phyloP scores from a whole-genome alignment of 2,329 filamentous ascomycete species.

The Penicillium sclerotiorum region DNA sequence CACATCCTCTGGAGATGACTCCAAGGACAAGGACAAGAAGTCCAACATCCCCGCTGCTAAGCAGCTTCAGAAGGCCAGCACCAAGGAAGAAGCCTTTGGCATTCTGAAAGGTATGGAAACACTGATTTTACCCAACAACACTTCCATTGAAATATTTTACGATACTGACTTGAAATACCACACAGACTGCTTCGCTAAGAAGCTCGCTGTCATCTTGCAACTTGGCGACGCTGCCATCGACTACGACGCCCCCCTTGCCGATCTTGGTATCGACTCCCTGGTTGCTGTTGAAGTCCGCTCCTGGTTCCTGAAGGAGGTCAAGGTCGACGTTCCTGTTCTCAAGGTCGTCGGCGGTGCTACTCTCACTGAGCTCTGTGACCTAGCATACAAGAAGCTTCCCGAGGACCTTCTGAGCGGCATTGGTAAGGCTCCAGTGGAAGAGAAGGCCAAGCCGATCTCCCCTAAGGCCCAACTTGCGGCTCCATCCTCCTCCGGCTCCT shows the following conservation, averaged over 20 bases:
- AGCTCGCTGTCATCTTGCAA: conserved; percentile 6
- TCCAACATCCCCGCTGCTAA: no score
- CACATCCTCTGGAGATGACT: no score
- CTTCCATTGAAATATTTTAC: no score
- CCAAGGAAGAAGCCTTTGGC: no score
- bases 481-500: no score
- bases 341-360: conserved; percentile 47
- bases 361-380: conserved; percentile 22
- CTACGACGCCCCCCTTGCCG: conserved; percentile 17
- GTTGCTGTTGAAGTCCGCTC: conserved; percentile 46
- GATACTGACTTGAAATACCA: background rate
- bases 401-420: background rate
- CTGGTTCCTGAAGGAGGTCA: conserved; percentile 54
- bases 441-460: no score
- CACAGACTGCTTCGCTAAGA: background rate
- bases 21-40: no score
- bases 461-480: no score
- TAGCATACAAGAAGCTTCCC: conserved; percentile 6
- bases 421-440: no score
- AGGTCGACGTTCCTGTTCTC: conserved; percentile 51
- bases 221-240: background rate
- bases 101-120: no score
- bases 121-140: no score
- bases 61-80: no score
- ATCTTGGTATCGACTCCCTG: conserved; percentile 44